Conservation (phyloP, 2,329 filamentous ascomycete genomes). For the Trichothecium roseum region DNA sequence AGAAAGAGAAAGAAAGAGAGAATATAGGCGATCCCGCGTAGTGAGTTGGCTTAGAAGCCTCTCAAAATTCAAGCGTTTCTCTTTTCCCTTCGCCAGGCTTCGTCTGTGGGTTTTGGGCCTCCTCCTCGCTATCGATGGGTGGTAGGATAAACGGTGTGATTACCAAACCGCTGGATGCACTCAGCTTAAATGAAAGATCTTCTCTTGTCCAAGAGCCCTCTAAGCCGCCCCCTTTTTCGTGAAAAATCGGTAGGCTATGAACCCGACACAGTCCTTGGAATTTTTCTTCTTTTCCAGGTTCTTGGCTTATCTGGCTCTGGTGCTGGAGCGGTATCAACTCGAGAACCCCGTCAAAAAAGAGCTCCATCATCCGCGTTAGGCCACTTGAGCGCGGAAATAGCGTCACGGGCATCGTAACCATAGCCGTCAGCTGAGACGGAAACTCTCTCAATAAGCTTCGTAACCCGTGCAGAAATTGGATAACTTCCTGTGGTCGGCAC, state of each 20-base stretch:
- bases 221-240: slow-evolving; percentile 77
- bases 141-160: slow-evolving; percentile 86
- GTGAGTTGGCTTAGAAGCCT: no score
- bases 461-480: slow-evolving; percentile 74
- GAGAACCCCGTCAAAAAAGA: slow-evolving; percentile 74
- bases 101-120: slow-evolving; percentile 20
- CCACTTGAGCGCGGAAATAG: slow-evolving; percentile 69
- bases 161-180: slow-evolving; percentile 65
- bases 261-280: slow-evolving; percentile 80
- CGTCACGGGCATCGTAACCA: slow-evolving; percentile 69
- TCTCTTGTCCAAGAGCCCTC: slow-evolving; percentile 61
- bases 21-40: no score
- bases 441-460: slow-evolving; percentile 64
- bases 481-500: slow-evolving; percentile 59
- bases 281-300: slow-evolving; percentile 50
- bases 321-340: slow-evolving; percentile 65
- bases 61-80: slow-evolving; percentile 62
- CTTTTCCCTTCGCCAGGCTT: slow-evolving; percentile 48
- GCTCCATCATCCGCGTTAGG: slow-evolving; percentile 76
- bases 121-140: slow-evolving; percentile 65
- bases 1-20: no score
- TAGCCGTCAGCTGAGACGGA: slow-evolving; percentile 52
- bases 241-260: slow-evolving; percentile 72
- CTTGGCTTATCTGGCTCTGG: slow-evolving; percentile 42
- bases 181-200: slow-evolving; percentile 85